Base-by-base conservation (phyloP, 1,139 yeast species). In the Pichia sp. region DNA sequence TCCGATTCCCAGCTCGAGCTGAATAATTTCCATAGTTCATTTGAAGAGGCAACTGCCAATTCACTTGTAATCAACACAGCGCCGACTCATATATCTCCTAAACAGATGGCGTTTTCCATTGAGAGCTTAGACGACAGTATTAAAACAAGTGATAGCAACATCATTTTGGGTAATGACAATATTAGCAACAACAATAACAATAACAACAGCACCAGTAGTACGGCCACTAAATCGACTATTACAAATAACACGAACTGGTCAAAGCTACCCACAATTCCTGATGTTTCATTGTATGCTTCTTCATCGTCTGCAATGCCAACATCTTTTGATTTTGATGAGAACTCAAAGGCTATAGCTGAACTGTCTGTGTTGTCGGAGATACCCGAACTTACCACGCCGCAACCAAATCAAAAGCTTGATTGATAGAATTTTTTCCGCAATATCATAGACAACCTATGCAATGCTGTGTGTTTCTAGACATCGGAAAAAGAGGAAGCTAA, bases 401-500 rank as follows among this genome's bases (percentile, higher is more conserved):
- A 36, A 36, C 16, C 41, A 11, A 36, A 36, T n/a, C 41, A 36
- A 11, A 36, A 36, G n/a, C 13, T 36, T 36, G n/a, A 38, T n/a
- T 38, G 41, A 38, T 8, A n/a, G 19, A 26, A 4, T 26, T 26
- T 26, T 26, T 26, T 5, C 29, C 29, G 29, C 29, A 4, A 26
- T 26, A 26, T 26, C 29, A 26, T 4, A 4, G 7, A 5, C 29
- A 26, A 26, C 7, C 29, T 26, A 26, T 26, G 29, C 29, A 26
- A 26, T 26, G 29, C 7, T 26, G 29, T 4, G 29, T 26, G 29
- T 26, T n/a, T 26, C 29, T 26, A 26, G 29, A 26, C 29, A 26
- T 26, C 67, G 23, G 67, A 61, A 11, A 71, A 68, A 3, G 26
- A 23, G 26, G 26, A 23, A 23, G 26, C 26, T 23, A 23, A 23